Conservation (phyloP, 306 rosid genomes). For the Malus orientalis region DNA sequence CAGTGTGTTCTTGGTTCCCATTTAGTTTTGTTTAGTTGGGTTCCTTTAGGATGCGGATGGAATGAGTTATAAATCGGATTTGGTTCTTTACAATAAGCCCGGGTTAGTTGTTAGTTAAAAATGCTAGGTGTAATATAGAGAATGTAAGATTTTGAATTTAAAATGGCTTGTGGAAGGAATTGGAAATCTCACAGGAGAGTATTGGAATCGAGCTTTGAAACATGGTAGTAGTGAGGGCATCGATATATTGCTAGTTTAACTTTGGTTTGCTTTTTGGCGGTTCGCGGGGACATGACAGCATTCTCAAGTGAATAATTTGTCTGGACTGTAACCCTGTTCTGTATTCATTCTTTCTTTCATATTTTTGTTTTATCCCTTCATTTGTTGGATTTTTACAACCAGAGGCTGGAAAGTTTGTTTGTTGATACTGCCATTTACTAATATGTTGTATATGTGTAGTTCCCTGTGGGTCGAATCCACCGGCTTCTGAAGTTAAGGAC, state of each 20-base stretch:
- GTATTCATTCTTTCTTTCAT: neutral
- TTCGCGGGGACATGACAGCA: neutral
- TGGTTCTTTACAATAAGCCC: neutral
- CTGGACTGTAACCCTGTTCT: neutral
- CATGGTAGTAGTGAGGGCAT: too few species aligned
- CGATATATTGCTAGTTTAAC: too few species aligned
- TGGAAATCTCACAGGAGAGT: neutral
- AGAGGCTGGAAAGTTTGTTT: neutral
- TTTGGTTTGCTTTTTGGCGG: neutral
- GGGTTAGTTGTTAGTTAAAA: neutral
- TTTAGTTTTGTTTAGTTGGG: neutral
- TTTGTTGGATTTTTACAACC: neutral
- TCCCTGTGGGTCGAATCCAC: slow-evolving; percentile 73
- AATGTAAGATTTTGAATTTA: neutral
- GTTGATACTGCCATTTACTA: neutral
- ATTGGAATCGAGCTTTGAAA: neutral
- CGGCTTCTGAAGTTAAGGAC: slow-evolving; percentile 58
- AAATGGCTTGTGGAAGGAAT: neutral
- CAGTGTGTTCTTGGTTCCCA: neutral
- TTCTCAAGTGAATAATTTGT: neutral
- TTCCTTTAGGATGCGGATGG: too few species aligned
- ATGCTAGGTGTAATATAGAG: neutral
- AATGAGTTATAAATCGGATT: neutral
- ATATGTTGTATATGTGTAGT: slow-evolving; percentile 36
- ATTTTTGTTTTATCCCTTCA: neutral